Conservation (phyloP, 2,329 filamentous ascomycete genomes). For the Penicillium sp. region DNA sequence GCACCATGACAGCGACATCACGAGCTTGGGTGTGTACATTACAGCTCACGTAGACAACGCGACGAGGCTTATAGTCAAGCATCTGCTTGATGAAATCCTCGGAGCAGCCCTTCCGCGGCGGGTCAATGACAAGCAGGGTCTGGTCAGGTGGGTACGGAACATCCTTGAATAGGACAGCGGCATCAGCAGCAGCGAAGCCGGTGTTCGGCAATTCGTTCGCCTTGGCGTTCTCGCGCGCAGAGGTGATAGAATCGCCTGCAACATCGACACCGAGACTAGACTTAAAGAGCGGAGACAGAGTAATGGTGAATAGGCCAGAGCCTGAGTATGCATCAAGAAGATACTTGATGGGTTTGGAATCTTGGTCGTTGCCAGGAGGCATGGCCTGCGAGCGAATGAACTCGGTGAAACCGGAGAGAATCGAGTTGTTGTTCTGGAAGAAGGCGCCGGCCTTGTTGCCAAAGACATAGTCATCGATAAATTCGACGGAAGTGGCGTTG, state of each 20-base stretch:
- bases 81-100: slow-evolving; percentile 79
- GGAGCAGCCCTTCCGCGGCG: slow-evolving; percentile 94
- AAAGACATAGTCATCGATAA: slow-evolving; percentile 80
- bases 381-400: slow-evolving; percentile 82
- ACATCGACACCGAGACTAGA: slow-evolving; percentile 90
- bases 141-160: slow-evolving; percentile 73
- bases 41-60: slow-evolving; percentile 92
- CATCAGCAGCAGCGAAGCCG: slow-evolving; percentile 86
- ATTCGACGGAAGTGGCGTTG: slow-evolving; percentile 81
- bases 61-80: slow-evolving; percentile 69
- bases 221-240: slow-evolving; percentile 72
- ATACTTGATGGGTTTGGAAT: slow-evolving; percentile 63
- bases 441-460: slow-evolving; percentile 90
- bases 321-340: slow-evolving; percentile 98
- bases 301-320: slow-evolving; percentile 95
- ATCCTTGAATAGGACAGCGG: slow-evolving; percentile 73
- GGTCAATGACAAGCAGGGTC: slow-evolving; percentile 92
- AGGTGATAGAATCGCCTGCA: slow-evolving; percentile 71
- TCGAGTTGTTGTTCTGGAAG: slow-evolving; percentile 99
- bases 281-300: slow-evolving; percentile 75
- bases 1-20: slow-evolving; percentile 83
- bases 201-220: slow-evolving; percentile 75
- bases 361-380: slow-evolving; percentile 42
- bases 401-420: slow-evolving; percentile 78
- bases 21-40: slow-evolving; percentile 97